These are phyloP conservation scores for Ceriops zippeliana DNA, from an alignment of 345 rosid species.

Conservation along the genomic window DNA sequence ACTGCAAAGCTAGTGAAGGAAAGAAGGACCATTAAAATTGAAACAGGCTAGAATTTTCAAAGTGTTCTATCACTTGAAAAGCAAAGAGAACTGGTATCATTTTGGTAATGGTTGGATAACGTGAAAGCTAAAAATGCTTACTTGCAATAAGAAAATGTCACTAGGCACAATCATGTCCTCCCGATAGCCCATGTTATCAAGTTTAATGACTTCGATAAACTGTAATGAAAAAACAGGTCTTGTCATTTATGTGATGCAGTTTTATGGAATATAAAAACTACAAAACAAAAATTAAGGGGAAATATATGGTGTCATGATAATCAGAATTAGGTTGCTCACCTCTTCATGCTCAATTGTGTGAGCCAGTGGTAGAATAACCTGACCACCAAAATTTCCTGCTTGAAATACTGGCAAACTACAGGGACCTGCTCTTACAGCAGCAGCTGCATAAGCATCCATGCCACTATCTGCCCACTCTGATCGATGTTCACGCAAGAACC, in stretches of 20 bases:
- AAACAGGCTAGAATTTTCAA: background rate
- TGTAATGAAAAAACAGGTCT: slow-evolving; percentile 21
- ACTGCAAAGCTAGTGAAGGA: slow-evolving; percentile 30
- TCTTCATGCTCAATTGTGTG: slow-evolving; percentile 96
- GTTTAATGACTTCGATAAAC: slow-evolving; percentile 92
- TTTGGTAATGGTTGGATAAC: background rate
- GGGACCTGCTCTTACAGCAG: slow-evolving; percentile 92
- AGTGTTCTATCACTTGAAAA: background rate
- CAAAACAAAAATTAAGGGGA: background rate
- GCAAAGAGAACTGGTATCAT: background rate
- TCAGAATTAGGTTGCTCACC: slow-evolving; percentile 37
- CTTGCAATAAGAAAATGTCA: slow-evolving; percentile 90
- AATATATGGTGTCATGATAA: background rate
- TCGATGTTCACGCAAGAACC: slow-evolving; percentile 94
- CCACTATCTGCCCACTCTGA: slow-evolving; percentile 99
- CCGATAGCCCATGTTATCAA: slow-evolving; percentile 84
- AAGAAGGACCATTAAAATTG: background rate
- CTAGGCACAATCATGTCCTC: slow-evolving; percentile 84
- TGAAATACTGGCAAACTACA: slow-evolving; percentile 75
- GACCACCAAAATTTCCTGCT: slow-evolving; percentile 85
- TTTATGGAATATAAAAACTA: background rate
- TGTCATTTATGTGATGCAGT: background rate
- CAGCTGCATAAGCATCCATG: slow-evolving; percentile 91
- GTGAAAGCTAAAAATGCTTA: slow-evolving; percentile 26
- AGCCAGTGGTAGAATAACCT: slow-evolving; percentile 94